A percentile compares a stretch with the other conserved stretches of the same genome.
Conservation (phyloP, 2,329 filamentous ascomycete species). For the Colletotrichum somersetense region DNA sequence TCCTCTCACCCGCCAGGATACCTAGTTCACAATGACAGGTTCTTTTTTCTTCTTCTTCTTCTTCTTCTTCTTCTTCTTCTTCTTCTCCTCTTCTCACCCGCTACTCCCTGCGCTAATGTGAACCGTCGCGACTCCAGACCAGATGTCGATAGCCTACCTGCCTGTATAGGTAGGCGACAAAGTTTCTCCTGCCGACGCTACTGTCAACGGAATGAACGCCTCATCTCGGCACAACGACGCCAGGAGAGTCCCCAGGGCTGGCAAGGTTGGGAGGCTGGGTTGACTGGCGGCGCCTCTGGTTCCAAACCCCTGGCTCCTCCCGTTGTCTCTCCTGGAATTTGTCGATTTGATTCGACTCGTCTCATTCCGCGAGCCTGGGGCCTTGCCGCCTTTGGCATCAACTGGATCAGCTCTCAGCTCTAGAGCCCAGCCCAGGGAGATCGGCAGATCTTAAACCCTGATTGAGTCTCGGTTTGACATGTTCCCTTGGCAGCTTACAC, state of each 20-base stretch:
- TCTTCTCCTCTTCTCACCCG: conserved; percentile 14
- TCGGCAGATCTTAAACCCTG: conserved; percentile 9
- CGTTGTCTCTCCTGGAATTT: background rate
- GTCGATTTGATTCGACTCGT: conserved; percentile 9
- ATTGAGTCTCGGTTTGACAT: background rate
- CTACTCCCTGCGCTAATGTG: conserved; percentile 11
- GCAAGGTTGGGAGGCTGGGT: background rate
- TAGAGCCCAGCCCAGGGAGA: background rate
- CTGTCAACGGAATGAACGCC: background rate
- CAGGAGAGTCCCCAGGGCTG: background rate
- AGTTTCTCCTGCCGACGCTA: background rate
- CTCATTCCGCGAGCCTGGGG: conserved; percentile 1
- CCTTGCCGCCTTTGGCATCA: conserved; percentile 3
- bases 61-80: conserved; percentile 2
- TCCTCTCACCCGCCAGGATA: background rate
- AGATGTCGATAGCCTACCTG: background rate
- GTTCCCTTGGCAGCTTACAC: background rate
- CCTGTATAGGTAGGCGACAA: background rate
- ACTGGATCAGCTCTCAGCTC: background rate
- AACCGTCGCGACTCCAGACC: background rate
- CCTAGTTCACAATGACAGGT: conserved; percentile 1
- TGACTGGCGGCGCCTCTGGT: background rate
- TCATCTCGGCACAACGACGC: background rate
- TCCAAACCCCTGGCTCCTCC: background rate
- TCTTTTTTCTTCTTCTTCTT: background rate